Conservation (phyloP, 73 alveolate species). For the Breviolum minutum region DNA sequence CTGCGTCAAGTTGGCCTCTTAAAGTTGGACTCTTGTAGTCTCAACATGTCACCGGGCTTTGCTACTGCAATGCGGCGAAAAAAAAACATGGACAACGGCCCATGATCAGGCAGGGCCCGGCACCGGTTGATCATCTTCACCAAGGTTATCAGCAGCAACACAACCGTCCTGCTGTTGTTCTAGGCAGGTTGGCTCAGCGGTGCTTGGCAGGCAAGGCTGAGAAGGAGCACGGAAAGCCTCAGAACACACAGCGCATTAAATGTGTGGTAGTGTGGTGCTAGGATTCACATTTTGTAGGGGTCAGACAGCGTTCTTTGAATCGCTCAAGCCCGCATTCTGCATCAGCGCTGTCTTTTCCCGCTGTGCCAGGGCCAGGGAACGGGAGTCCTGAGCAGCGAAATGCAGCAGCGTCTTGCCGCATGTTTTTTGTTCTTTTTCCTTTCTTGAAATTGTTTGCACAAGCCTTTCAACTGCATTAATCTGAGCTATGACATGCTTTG, state of each 20-base stretch:
- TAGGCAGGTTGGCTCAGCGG: slow-evolving; percentile 71
- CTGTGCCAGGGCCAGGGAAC: slow-evolving; percentile 24
- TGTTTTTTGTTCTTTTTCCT: background rate
- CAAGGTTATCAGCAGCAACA: slow-evolving; percentile 28
- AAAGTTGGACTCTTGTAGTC: too few species aligned
- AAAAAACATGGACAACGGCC: background rate
- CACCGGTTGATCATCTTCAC: background rate
- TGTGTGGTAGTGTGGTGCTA: background rate
- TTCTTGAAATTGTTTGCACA: background rate
- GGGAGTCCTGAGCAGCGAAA: background rate
- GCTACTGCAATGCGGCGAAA: background rate
- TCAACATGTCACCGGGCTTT: slow-evolving; percentile 12
- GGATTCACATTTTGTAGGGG: background rate
- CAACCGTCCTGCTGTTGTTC: slow-evolving; percentile 79
- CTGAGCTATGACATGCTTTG: background rate
- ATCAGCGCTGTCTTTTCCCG: background rate
- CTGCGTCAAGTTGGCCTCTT: background rate
- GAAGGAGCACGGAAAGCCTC: slow-evolving; percentile 8
- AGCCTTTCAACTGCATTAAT: background rate
- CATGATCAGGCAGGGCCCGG: slow-evolving; percentile 18
- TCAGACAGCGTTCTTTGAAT: background rate
- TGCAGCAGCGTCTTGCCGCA: too few species aligned
- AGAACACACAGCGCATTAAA: background rate
- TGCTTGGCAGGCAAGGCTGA: slow-evolving; percentile 77
- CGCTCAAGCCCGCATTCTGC: background rate